Evolutionary conservation across 768 basidiomycete genomes (phyloP).

Genomic region (Mycena capillaripes): DNA sequence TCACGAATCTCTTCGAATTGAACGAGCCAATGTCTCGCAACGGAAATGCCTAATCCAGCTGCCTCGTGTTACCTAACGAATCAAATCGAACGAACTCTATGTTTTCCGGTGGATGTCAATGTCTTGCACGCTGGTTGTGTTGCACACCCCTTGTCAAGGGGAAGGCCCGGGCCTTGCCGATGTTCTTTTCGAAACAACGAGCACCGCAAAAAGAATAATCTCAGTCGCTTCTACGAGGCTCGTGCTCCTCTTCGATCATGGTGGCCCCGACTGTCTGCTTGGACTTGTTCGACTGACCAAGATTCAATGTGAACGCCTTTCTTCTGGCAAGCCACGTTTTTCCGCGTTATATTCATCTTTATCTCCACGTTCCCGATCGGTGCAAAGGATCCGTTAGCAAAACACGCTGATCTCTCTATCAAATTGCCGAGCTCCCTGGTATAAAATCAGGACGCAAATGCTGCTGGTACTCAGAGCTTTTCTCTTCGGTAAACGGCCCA

Average conservation of each 20-base stretch:
- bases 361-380: constrained; percentile 88
- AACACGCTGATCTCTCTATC: constrained; percentile 54
- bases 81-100: constrained; percentile 34
- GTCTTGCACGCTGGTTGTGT: constrained; percentile 26
- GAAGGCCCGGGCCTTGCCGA: constrained; percentile 36
- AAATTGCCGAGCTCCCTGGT: constrained; percentile 64
- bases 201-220: constrained; percentile 51
- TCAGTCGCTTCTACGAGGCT: constrained; percentile 67
- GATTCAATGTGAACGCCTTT: constrained; percentile 70
- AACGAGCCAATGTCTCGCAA: constrained; percentile 64
- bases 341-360: constrained; percentile 75
- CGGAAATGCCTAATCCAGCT: constrained; percentile 70
- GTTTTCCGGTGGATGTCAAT: constrained; percentile 34
- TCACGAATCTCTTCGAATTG: constrained; percentile 59
- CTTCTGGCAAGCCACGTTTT: constrained; percentile 79
- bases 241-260: constrained; percentile 80
- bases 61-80: constrained; percentile 53
- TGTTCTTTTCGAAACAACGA: constrained; percentile 31
- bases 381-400: constrained; percentile 63
- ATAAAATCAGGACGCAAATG: constrained; percentile 65
- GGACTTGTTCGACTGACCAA: constrained; percentile 83
- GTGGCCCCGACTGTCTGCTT: constrained; percentile 69
- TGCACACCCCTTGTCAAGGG: constrained; percentile 30
- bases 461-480: constrained; percentile 46
- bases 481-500: constrained; percentile 45